phyloP scores from a whole-genome alignment of 176 grass and related monocot species.

The Miscanthus lutarioriparius region DNA sequence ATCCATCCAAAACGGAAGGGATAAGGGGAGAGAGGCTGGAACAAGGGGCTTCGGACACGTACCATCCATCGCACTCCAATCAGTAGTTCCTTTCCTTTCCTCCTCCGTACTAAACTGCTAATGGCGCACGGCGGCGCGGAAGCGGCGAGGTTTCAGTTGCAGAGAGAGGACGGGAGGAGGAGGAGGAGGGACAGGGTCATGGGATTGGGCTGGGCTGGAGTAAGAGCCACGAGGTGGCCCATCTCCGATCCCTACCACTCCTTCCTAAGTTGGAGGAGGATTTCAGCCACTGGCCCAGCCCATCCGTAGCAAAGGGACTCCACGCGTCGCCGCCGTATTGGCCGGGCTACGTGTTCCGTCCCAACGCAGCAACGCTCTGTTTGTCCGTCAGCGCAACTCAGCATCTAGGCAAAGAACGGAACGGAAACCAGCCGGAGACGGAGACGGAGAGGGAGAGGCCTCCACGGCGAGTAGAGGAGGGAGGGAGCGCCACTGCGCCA shows the following conservation, averaged over 20 bases:
- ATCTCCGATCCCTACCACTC: too few species aligned
- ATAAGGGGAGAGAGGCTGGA: background rate
- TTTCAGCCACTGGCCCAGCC: background rate
- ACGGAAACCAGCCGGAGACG: background rate
- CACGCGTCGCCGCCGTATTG: constrained; percentile 22
- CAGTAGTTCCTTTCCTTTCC: background rate
- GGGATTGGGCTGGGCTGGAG: background rate
- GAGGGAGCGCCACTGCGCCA: too few species aligned
- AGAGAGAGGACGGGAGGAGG: too few species aligned
- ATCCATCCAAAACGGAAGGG: background rate
- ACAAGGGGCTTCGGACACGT: background rate
- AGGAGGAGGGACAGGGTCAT: too few species aligned
- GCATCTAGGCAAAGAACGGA: background rate
- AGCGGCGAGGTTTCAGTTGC: background rate
- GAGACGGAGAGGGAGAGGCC: too few species aligned
- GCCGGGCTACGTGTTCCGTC: constrained; percentile 25
- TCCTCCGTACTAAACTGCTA: too few species aligned
- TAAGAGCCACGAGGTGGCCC: background rate
- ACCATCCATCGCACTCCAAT: background rate
- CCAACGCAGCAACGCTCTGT: background rate
- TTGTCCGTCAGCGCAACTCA: background rate
- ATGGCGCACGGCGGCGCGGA: too few species aligned
- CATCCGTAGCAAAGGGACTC: background rate
- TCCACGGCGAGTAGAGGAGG: too few species aligned
- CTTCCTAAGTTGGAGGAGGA: too few species aligned